These are phyloP conservation scores for Coccomyxa subellipsoidea DNA, from an alignment of 163 green algal species.

Conservation along the genomic window DNA sequence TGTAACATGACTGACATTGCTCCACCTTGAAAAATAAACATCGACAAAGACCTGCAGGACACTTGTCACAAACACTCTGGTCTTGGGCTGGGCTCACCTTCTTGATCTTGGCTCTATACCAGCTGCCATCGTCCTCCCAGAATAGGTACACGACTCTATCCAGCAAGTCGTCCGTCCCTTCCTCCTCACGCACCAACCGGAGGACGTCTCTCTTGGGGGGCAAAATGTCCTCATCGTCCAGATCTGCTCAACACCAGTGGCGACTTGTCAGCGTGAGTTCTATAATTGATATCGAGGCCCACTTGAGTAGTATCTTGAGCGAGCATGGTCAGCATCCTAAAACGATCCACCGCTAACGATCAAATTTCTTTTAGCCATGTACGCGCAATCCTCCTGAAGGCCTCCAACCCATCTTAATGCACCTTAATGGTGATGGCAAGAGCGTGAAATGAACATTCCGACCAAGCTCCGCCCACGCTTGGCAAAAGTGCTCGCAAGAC, in stretches of 20 bases:
- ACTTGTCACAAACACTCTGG: too few relatives aligned
- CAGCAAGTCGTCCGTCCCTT: conserved; percentile 4
- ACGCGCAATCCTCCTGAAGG: too few relatives aligned
- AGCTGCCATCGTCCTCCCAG: conserved; percentile 67
- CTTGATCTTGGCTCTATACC: conserved; percentile 63
- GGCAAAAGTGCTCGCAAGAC: too few relatives aligned
- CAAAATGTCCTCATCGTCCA: not conserved
- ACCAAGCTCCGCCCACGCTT: not conserved
- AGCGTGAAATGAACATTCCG: not conserved
- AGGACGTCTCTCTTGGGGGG: conserved; percentile 4
- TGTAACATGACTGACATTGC: too few relatives aligned
- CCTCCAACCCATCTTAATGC: too few relatives aligned
- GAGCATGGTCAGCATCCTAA: too few relatives aligned
- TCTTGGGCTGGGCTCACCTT: conserved; percentile 44
- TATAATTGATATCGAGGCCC: too few relatives aligned
- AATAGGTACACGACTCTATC: conserved; percentile 55
- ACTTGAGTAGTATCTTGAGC: too few relatives aligned
- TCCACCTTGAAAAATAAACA: too few relatives aligned
- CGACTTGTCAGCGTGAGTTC: not conserved
- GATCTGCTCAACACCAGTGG: not conserved
- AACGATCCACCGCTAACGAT: too few relatives aligned
- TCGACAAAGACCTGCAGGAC: too few relatives aligned
- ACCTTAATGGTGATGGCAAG: not conserved
- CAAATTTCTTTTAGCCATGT: too few relatives aligned
- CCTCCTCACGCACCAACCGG: not conserved